Percentiles rank a stretch among this genome's conserved stretches.
phyloP scores from a whole-genome alignment of 1,139 yeast genomes.

The Lodderomyces metapsilosis region DNA sequence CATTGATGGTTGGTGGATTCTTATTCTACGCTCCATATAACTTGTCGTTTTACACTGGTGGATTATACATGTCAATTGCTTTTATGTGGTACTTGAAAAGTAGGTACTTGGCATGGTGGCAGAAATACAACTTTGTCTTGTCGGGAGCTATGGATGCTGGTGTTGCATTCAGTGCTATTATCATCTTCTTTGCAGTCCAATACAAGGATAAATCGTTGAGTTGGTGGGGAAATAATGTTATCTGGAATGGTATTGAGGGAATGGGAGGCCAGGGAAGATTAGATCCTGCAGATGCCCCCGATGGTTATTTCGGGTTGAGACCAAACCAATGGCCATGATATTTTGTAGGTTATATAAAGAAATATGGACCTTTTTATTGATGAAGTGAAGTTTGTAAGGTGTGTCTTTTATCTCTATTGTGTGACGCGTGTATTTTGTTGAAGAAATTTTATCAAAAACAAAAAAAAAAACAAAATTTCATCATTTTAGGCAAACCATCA shows the following conservation, averaged over 20 bases:
- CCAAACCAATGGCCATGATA: constrained; percentile 8
- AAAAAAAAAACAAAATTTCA: not conserved
- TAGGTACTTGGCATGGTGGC: constrained; percentile 54
- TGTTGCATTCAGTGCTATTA: constrained; percentile 48
- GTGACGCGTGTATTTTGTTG: too few relatives aligned
- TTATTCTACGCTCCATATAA: constrained; percentile 49
- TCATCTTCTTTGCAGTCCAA: constrained; percentile 57
- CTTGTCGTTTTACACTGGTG: constrained; percentile 46
- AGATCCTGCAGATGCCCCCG: constrained; percentile 25
- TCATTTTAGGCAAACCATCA: too few relatives aligned
- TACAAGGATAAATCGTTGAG: constrained; percentile 34
- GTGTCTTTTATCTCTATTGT: too few relatives aligned
- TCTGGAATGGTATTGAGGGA: constrained; percentile 40
- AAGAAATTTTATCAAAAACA: too few relatives aligned
- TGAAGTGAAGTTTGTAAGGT: too few relatives aligned
- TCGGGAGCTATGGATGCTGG: constrained; percentile 53
- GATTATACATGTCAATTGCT: constrained; percentile 36
- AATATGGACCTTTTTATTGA: too few relatives aligned
- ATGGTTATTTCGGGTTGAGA: constrained; percentile 49
- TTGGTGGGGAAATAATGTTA: constrained; percentile 65
- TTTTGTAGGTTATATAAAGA: too few relatives aligned
- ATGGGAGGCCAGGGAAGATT: constrained; percentile 12
- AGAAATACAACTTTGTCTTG: constrained; percentile 56
- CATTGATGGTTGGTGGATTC: constrained; percentile 41
- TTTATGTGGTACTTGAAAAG: constrained; percentile 50